phyloP scores from a whole-genome alignment of 805 yeast species.

The Scheffersomyces spartinae region DNA sequence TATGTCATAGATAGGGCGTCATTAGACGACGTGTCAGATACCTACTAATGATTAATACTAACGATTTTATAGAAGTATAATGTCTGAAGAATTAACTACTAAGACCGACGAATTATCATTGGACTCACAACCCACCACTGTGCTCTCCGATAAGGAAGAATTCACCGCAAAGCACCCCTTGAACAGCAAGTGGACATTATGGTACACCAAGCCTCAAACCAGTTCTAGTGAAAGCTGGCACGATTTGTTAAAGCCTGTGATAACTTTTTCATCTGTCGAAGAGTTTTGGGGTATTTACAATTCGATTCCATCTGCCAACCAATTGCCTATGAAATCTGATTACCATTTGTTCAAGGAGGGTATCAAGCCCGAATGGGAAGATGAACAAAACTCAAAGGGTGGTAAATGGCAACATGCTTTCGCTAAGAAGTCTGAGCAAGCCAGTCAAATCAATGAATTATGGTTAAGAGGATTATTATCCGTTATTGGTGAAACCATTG shows the following conservation, averaged over 20 bases:
- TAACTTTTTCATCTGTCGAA: constrained; percentile 87
- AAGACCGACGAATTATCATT: constrained; percentile 33
- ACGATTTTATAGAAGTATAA: no score
- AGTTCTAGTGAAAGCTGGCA: constrained; percentile 79
- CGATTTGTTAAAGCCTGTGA: constrained; percentile 85
- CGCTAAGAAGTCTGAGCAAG: constrained; percentile 52
- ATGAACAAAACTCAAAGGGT: constrained; percentile 72
- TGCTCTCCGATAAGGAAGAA: constrained; percentile 47
- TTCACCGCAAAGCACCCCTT: constrained; percentile 81
- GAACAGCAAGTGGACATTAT: constrained; percentile 84
- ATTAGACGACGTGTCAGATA: no score
- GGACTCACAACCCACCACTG: constrained; percentile 30
- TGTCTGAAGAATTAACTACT: constrained; percentile 34
- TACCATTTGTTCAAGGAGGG: constrained; percentile 92
- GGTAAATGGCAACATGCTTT: constrained; percentile 80
- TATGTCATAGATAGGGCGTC: no score
- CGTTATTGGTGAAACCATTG: constrained; percentile 91
- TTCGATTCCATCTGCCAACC: constrained; percentile 84
- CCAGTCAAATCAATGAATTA: constrained; percentile 65
- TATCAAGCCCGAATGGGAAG: constrained; percentile 98
- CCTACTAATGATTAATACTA: no score
- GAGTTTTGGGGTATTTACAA: constrained; percentile 98
- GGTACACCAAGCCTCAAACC: constrained; percentile 93
- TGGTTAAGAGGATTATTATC: constrained; percentile 88
- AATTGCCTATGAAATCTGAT: constrained; percentile 85